Base-by-base conservation (phyloP, 2,329 filamentous ascomycete species). In the Pseudopyricularia javanii region DNA sequence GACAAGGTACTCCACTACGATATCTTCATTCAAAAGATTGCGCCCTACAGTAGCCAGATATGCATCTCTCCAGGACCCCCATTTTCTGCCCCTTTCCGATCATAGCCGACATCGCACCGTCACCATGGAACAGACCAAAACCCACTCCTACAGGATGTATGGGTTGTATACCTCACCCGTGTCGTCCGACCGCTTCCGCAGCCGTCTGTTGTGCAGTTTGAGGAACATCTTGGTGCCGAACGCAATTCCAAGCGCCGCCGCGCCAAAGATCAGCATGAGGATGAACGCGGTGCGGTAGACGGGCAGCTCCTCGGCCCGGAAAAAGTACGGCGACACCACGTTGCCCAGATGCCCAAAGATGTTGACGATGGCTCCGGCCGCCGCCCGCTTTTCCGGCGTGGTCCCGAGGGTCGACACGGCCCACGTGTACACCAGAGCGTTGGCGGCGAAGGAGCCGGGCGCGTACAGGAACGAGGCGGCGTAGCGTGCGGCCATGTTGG, bases 381-480 rank as follows among this genome's bases (percentile, higher is more conserved):
- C 57, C 1, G 69, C 67, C 11, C 64, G 62, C 60, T 70, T 71
- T 57, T 70, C 67, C 0, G 68, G 66, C 0, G 68, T 69, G 30
- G 64, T 61, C 26, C 61, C 62, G 7, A 69, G 58, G 0, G 63
- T 62, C 2, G 60, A 60, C 0, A 64, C 62, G 0, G 63, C 65
- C 68, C 68, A 70, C 2, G 60, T 64, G 15, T 63, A 65, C 1
- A 69, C 62, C 2, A 70, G 40, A 0, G 65, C 61, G 51, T 70
- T 71, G 11, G 65, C 65, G 1, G 60, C 59, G 53, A 64, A 70
- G 35, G 53, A 57, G 3, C 66, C 63, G 7, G 59, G 57, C 7
- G 63, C 61, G 53, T 64, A 67, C 2, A 68, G 54, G 55, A 67
- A 68, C 1, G 61, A 82, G 79, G 15, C 78, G 15, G 33, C 48